phyloP scores from a whole-genome alignment of 1,284 basidiomycete species.

The Melanopsichium pennsylvanicum region DNA sequence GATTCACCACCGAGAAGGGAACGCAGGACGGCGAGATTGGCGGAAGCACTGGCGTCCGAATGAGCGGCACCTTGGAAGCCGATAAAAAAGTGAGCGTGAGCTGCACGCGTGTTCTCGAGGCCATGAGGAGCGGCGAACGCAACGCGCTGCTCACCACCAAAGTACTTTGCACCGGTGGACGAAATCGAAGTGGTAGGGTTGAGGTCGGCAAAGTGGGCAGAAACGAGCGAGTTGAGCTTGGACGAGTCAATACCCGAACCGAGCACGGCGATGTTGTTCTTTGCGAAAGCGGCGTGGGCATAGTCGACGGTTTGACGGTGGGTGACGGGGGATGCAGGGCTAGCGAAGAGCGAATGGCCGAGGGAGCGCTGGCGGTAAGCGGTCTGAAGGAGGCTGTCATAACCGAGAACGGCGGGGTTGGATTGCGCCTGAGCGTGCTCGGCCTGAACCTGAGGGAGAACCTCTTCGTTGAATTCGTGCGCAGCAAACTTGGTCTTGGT shows the following conservation, averaged over 20 bases:
- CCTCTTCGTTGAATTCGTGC: constrained; percentile 64
- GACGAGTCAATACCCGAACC: constrained; percentile 56
- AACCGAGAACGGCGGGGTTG: constrained; percentile 53
- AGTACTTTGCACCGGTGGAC: constrained; percentile 57
- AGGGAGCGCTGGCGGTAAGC: constrained; percentile 62
- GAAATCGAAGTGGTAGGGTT: constrained; percentile 31
- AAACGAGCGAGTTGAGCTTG: constrained; percentile 54
- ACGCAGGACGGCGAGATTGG: constrained; percentile 61
- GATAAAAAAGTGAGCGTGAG: constrained; percentile 61
- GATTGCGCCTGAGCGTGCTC: constrained; percentile 55
- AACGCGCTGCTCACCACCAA: constrained; percentile 62
- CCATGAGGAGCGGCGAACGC: constrained; percentile 58
- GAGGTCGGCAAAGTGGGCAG: constrained; percentile 51
- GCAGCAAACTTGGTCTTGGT: constrained; percentile 53
- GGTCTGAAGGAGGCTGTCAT: constrained; percentile 60
- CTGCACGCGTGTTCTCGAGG: constrained; percentile 45
- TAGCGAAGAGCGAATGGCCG: constrained; percentile 62
- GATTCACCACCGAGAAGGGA: constrained; percentile 60
- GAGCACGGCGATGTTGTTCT: constrained; percentile 63
- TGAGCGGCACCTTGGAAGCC: constrained; percentile 60
- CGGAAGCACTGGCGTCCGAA: constrained; percentile 30
- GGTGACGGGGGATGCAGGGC: constrained; percentile 56
- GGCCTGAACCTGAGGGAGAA: constrained; percentile 55
- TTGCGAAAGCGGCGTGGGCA: constrained; percentile 54
- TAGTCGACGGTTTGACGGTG: constrained; percentile 47